Percentiles rank a stretch among this genome's conserved stretches.
Evolutionary conservation across 495 filamentous ascomycete species (phyloP).

Genomic region (Aspergillus bertholletiae): DNA sequence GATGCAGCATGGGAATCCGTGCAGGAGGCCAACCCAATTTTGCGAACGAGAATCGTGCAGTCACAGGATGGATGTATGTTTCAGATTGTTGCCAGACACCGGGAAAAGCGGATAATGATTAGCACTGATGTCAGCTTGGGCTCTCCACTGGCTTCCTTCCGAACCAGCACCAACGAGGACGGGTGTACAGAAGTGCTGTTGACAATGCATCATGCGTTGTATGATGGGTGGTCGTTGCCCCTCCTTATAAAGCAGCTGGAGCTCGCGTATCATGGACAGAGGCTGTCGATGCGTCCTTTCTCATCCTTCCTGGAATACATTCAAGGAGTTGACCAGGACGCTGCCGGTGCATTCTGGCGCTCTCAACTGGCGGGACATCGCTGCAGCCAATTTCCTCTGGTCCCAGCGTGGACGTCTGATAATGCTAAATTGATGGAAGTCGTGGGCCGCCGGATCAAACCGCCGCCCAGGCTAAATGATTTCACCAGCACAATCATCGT

Average conservation of each 20-base stretch:
- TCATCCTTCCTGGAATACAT: neutral
- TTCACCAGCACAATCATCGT: neutral
- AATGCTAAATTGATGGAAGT: neutral
- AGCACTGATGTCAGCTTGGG: constrained; percentile 20
- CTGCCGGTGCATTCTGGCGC: too few relatives aligned
- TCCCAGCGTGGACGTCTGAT: too few relatives aligned
- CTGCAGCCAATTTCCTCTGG: too few relatives aligned
- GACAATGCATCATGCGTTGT: constrained; percentile 52
- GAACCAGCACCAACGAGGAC: neutral
- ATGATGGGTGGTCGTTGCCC: constrained; percentile 58
- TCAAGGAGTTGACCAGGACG: too few relatives aligned
- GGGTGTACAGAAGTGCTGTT: neutral
- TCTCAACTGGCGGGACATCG: too few relatives aligned
- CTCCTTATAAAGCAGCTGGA: too few relatives aligned
- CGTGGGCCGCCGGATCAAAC: neutral
- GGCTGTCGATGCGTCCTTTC: neutral
- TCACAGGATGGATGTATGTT: constrained; percentile 32
- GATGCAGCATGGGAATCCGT: constrained; percentile 33
- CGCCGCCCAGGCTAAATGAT: neutral
- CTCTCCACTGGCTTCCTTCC: constrained; percentile 5
- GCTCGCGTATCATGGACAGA: constrained; percentile 7
- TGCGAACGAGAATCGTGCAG: constrained; percentile 50
- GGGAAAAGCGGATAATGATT: too few relatives aligned
- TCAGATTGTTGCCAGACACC: constrained; percentile 48
- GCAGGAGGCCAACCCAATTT: constrained; percentile 31